Percentiles rank a stretch among this genome's conserved stretches.
Evolutionary conservation across 2,329 filamentous ascomycete genomes (phyloP).

Genomic region (Westerdykella aurantiaca): DNA sequence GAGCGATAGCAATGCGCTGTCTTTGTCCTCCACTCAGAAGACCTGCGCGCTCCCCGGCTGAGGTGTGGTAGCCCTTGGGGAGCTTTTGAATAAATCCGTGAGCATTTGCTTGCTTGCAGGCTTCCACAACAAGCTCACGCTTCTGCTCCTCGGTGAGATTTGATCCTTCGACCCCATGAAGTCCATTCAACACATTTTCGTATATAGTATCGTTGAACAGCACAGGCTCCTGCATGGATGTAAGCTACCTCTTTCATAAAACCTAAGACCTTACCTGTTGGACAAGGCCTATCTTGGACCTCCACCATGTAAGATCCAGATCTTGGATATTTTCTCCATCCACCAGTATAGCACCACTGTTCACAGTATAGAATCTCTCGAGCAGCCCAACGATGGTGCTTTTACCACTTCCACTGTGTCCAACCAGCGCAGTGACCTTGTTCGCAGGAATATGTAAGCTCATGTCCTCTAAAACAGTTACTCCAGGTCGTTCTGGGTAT

Average conservation of each 20-base stretch:
- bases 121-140: conserved; percentile 46
- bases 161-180: conserved; percentile 34
- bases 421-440: conserved; percentile 84
- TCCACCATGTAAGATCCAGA: conserved; percentile 79
- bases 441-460: conserved; percentile 72
- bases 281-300: conserved; percentile 82
- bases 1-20: conserved; percentile 86
- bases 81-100: conserved; percentile 80
- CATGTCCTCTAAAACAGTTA: conserved; percentile 77
- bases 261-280: conserved; percentile 50
- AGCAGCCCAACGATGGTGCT: conserved; percentile 86
- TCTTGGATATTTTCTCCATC: conserved; percentile 72
- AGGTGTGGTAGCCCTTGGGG: conserved; percentile 81
- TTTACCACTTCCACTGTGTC: conserved; percentile 86
- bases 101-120: conserved; percentile 72
- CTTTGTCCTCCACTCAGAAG: conserved; percentile 87
- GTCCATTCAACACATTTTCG: conserved; percentile 77
- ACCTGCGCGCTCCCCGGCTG: conserved; percentile 86
- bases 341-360: conserved; percentile 47
- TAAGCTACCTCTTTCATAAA: not conserved
- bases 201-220: conserved; percentile 82
- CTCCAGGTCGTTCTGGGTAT: conserved; percentile 83
- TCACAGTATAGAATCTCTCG: conserved; percentile 5
- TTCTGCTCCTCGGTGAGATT: conserved; percentile 52
- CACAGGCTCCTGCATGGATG: conserved; percentile 57